Base-by-base conservation (phyloP, 1,284 basidiomycete species). In the Trichosporon inkin region DNA sequence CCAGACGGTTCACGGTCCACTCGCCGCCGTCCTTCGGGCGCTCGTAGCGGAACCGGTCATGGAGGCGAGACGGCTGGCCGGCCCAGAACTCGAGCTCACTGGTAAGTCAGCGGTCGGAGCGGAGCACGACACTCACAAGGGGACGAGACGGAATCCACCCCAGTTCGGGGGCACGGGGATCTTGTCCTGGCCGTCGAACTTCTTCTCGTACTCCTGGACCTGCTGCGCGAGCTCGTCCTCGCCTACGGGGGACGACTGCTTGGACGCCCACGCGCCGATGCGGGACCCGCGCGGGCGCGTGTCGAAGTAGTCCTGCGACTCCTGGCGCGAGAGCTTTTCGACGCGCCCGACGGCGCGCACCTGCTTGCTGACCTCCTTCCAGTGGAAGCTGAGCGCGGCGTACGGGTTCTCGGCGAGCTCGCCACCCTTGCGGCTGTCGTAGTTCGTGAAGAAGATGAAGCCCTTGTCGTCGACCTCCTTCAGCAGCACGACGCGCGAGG, bases 371-470 rank as follows among this genome's bases (percentile, higher is more conserved):
- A 92, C 81, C 72, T 92, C 90, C 56, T 85, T 81, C 96, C 95
- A 99, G 81, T 95, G 97, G 71, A 97, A 90, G 6, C 87, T 86
- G 20, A 95, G 80, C 2, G 90, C 85, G 0, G 89, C 92, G 70
- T 87, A 82, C 0, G 89, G 88, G 71, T 92, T 94, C 40, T 79
- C 82, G 2, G 76, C 64, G 47, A 99, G 81, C 77, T 98, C 96
- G 36, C 79, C 74, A 2, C 89, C 91, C 79, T 99, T 99, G 64
- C 94, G 85, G 17, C 92, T 95, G 37, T 84, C 84, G 81, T 99
- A 99, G 80, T 99, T 99, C 37, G 93, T 95, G 83, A 85, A 99
- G 80, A 98, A 97, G 57, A 95, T 84, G 79, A 99, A 97, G 37
- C 94, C 93, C 54, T 81, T 83, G 22, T 82, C 72, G 79, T 95